A percentile compares a stretch with the other conserved stretches of the same genome.
phyloP scores from a whole-genome alignment of 1,284 basidiomycete genomes.

The Chalciporus piperatoides region DNA sequence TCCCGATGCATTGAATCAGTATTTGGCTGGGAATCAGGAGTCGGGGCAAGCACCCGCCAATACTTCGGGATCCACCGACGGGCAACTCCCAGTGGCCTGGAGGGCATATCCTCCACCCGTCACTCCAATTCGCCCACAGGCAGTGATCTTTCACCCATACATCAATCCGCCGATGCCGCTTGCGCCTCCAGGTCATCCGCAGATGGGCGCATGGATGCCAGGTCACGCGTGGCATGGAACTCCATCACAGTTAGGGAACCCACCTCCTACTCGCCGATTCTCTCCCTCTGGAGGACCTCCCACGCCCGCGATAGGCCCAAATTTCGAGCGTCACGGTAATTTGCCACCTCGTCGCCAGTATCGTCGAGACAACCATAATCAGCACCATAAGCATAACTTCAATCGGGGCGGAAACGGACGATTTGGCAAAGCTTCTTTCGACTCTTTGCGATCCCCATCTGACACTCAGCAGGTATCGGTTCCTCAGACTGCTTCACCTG shows the following conservation, averaged over 20 bases:
- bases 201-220: slow-evolving; percentile 26
- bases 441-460: slow-evolving; percentile 17
- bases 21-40: slow-evolving; percentile 41
- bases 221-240: slow-evolving; percentile 25
- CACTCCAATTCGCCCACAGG: slow-evolving; percentile 23
- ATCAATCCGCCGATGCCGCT: slow-evolving; percentile 25
- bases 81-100: slow-evolving; percentile 26
- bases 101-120: slow-evolving; percentile 26
- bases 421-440: slow-evolving; percentile 18
- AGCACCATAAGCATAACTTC: slow-evolving; percentile 27
- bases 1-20: slow-evolving; percentile 59
- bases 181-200: slow-evolving; percentile 17
- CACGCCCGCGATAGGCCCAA: slow-evolving; percentile 13
- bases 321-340: slow-evolving; percentile 24
- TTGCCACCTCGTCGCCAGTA: slow-evolving; percentile 31
- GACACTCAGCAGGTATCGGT: slow-evolving; percentile 12
- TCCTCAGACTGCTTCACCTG: slow-evolving; percentile 12
- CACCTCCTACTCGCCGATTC: slow-evolving; percentile 15
- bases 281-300: slow-evolving; percentile 15
- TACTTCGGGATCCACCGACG: slow-evolving; percentile 21
- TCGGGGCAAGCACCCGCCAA: slow-evolving; percentile 16
- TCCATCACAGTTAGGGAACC: slow-evolving; percentile 14
- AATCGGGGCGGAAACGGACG: slow-evolving; percentile 22
- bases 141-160: slow-evolving; percentile 31
- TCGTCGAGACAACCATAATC: slow-evolving; percentile 28